These are phyloP conservation scores for Stephania cephalantha DNA, from an alignment of 164 flowering plant species.

Conservation along the genomic window DNA sequence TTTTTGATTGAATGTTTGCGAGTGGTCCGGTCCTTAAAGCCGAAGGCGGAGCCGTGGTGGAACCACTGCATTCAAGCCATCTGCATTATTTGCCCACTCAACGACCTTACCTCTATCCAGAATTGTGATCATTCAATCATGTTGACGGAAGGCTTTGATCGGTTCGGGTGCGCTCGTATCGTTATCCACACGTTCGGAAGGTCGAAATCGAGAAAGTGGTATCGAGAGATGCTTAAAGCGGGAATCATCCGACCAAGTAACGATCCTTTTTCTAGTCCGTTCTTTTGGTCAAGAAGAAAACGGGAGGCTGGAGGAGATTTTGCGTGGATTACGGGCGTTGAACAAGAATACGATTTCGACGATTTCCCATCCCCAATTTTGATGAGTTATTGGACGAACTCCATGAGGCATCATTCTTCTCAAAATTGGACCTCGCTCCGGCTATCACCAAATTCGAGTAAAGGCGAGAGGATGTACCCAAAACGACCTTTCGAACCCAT, in stretches of 20 bases:
- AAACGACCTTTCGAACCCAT: not conserved
- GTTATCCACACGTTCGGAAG: not conserved
- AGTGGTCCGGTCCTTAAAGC: too few relatives aligned
- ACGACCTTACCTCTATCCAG: too few relatives aligned
- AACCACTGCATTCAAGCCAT: too few relatives aligned
- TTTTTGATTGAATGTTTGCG: too few relatives aligned
- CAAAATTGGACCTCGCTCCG: constrained; percentile 3
- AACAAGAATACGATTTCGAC: not conserved
- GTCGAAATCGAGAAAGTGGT: too few relatives aligned
- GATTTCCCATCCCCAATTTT: not conserved
- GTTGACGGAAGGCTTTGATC: too few relatives aligned
- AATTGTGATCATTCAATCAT: too few relatives aligned
- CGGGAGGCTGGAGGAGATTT: not conserved
- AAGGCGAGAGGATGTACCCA: not conserved
- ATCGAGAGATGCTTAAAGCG: too few relatives aligned
- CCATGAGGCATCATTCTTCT: not conserved
- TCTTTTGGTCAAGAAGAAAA: not conserved
- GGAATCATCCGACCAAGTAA: too few relatives aligned
- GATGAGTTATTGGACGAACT: not conserved
- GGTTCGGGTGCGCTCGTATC: not conserved
- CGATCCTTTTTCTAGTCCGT: too few relatives aligned
- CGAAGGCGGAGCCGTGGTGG: too few relatives aligned
- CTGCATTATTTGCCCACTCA: too few relatives aligned
- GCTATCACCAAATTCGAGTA: constrained; percentile 1
- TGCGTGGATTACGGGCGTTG: not conserved